Percentiles rank a stretch among this genome's conserved stretches.
These are phyloP conservation scores for Trichosporon sp. DNA, from an alignment of 1,284 basidiomycete genomes.

Conservation along the genomic window DNA sequence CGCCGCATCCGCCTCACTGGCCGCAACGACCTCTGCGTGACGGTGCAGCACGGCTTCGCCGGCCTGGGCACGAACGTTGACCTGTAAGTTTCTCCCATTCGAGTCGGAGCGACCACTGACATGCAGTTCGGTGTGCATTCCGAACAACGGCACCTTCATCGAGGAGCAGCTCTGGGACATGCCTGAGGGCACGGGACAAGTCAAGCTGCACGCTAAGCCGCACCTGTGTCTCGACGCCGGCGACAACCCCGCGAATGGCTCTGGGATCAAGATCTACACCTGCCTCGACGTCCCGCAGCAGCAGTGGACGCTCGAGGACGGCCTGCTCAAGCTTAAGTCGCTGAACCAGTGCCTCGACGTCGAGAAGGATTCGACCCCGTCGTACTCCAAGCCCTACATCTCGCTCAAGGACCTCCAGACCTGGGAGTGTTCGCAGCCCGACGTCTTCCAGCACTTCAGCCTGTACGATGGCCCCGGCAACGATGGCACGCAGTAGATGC, in stretches of 20 bases:
- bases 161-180: constrained; percentile 11
- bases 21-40: constrained; percentile 9
- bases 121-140: constrained; percentile 6
- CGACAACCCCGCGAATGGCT: constrained; percentile 19
- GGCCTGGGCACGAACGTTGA: constrained; percentile 6
- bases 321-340: background rate
- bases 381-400: background rate
- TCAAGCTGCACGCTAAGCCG: background rate
- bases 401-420: constrained; percentile 11
- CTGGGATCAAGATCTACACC: constrained; percentile 31
- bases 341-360: constrained; percentile 20
- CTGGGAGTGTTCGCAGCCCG: constrained; percentile 14
- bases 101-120: background rate
- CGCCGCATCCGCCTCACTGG: background rate
- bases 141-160: constrained; percentile 3
- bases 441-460: constrained; percentile 14
- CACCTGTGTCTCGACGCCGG: constrained; percentile 29
- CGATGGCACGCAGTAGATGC: background rate
- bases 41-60: constrained; percentile 11
- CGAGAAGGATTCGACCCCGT: constrained; percentile 6
- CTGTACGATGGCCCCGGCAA: background rate
- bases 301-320: constrained; percentile 16
- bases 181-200: background rate
- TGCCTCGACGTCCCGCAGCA: constrained; percentile 16
- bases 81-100: constrained; percentile 6